Conservation (phyloP, 441 rosid species). For the Euphorbia schlechtendalii region DNA sequence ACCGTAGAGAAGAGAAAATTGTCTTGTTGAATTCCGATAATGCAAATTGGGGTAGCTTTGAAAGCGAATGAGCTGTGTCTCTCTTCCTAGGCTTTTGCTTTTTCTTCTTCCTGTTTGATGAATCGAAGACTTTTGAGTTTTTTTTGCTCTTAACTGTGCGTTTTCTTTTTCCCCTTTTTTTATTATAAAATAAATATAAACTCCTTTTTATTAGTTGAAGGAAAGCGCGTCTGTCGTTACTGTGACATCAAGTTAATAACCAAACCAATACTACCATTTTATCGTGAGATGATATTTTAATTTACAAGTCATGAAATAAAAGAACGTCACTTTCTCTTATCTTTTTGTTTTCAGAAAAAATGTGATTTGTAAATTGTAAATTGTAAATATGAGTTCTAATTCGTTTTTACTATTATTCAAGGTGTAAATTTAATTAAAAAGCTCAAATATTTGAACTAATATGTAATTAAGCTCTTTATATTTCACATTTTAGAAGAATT, state of each 20-base stretch:
- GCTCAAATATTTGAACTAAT: too few species aligned
- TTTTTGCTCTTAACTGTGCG: not conserved
- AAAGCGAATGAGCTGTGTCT: conserved; percentile 7
- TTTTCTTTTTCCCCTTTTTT: not conserved
- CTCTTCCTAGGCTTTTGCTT: not conserved
- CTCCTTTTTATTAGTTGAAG: not conserved
- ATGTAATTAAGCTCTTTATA: too few species aligned
- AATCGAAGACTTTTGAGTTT: not conserved
- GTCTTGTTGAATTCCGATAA: conserved; percentile 37
- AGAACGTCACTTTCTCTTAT: too few species aligned
- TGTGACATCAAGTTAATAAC: not conserved
- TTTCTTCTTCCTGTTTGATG: conserved; percentile 1
- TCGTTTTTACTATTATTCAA: too few species aligned
- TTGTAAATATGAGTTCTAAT: too few species aligned
- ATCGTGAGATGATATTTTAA: conserved; percentile 5
- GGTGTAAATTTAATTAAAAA: too few species aligned
- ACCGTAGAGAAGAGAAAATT: conserved; percentile 12
- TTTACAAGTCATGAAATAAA: too few species aligned
- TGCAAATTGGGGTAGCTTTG: conserved; percentile 21
- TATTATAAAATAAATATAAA: not conserved
- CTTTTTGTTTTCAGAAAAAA: too few species aligned
- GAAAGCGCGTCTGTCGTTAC: conserved; percentile 6
- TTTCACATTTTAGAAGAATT: too few species aligned
- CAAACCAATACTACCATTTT: conserved; percentile 4
- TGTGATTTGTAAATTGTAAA: too few species aligned